These are phyloP conservation scores for Leptographium procerum DNA, from an alignment of 2,329 filamentous ascomycete species.

Conservation along the genomic window DNA sequence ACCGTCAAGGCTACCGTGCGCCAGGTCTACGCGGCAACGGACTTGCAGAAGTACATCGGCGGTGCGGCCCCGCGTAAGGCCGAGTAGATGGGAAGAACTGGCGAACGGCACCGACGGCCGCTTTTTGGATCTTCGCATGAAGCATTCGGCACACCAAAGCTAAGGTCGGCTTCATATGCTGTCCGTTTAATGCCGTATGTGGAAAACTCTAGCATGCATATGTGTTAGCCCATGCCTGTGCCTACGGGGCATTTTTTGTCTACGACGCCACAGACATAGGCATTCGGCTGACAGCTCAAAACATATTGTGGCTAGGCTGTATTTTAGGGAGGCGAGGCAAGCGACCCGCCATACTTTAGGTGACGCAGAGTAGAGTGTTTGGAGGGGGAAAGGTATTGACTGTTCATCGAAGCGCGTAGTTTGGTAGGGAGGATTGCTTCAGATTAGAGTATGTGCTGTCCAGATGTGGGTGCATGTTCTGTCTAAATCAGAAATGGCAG, in stretches of 20 bases:
- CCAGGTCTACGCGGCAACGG: slow-evolving; percentile 70
- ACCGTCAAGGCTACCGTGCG: slow-evolving; percentile 59
- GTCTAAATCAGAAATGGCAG: neutral
- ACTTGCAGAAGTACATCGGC: slow-evolving; percentile 61
- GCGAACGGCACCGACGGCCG: neutral
- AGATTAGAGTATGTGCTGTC: neutral
- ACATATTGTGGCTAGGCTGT: neutral
- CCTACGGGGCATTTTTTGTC: neutral
- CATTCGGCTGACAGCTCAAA: neutral
- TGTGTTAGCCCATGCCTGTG: neutral
- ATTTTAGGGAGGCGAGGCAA: neutral
- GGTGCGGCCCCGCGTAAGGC: slow-evolving; percentile 50
- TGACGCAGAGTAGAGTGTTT: neutral
- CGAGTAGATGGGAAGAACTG: slow-evolving; percentile 32
- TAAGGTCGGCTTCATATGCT: neutral
- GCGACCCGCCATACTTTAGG: neutral
- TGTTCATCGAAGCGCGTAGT: neutral
- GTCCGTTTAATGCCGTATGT: neutral
- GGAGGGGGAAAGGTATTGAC: neutral
- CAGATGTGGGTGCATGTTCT: neutral
- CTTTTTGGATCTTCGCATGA: neutral
- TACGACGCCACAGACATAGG: neutral
- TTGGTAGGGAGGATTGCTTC: neutral
- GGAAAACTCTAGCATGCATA: neutral
- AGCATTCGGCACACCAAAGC: neutral